Conservation (phyloP, 352 stramenopile genomes). For the Phytophthora fragariae region DNA sequence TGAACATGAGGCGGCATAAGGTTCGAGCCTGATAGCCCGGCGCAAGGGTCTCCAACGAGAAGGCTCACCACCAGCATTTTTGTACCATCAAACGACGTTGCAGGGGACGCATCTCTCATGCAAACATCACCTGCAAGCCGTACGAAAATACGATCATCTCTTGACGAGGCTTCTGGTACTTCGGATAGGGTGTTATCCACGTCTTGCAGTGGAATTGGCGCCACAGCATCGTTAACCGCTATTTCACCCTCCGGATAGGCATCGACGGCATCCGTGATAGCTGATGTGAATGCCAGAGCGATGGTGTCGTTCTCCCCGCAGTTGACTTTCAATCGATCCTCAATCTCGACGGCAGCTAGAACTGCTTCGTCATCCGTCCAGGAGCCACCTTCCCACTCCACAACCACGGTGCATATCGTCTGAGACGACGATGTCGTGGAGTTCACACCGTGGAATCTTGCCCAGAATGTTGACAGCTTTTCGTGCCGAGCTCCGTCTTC, state of each 20-base stretch:
- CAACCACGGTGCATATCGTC: constrained; percentile 30
- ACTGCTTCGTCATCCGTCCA: constrained; percentile 9
- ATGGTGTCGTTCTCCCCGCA: constrained; percentile 32
- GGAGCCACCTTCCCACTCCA: constrained; percentile 20
- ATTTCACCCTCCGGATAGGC: constrained; percentile 23
- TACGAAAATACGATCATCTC: constrained; percentile 32
- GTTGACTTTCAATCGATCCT: constrained; percentile 14
- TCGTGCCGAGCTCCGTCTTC: constrained; percentile 17
- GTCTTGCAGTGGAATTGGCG: constrained; percentile 17
- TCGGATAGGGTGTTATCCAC: constrained; percentile 1
- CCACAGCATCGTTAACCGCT: constrained; percentile 5
- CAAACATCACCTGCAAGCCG: constrained; percentile 25
- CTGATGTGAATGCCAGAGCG: constrained; percentile 30
- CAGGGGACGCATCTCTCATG: constrained; percentile 20
- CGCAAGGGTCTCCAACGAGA: constrained; percentile 17
- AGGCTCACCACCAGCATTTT: constrained; percentile 22
- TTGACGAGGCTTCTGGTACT: constrained; percentile 7
- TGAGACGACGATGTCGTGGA: not conserved
- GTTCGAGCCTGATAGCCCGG: not conserved
- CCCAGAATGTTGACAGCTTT: constrained; percentile 30
- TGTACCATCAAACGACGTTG: not conserved
- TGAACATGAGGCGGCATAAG: not conserved
- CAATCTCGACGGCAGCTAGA: constrained; percentile 11
- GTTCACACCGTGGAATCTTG: constrained; percentile 28
- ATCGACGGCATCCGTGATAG: constrained; percentile 9